phyloP scores from a whole-genome alignment of 805 yeast genomes.

The Starmera dryadoides region DNA sequence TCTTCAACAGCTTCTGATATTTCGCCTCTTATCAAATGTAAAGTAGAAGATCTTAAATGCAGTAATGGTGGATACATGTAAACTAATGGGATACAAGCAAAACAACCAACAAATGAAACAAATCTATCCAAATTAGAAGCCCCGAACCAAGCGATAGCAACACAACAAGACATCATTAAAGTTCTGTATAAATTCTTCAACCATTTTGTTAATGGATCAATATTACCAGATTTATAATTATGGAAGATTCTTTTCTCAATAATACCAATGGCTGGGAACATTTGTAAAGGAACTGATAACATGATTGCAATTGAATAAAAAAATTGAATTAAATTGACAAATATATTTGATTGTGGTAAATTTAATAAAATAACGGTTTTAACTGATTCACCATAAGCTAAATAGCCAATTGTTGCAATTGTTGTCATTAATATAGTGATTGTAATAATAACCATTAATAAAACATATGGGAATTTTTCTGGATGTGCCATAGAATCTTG shows the following conservation, averaged over 20 bases:
- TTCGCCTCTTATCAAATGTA: too few species aligned
- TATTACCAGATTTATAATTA: conserved; percentile 46
- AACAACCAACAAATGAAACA: conserved; percentile 77
- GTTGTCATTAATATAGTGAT: conserved; percentile 56
- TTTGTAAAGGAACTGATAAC: conserved; percentile 73
- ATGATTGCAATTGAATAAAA: conserved; percentile 70
- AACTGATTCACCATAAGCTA: conserved; percentile 57
- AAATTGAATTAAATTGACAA: conserved; percentile 59
- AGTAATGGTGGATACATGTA: conserved; percentile 81
- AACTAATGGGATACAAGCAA: conserved; percentile 81
- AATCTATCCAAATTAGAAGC: conserved; percentile 64
- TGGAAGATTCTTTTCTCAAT: conserved; percentile 59
- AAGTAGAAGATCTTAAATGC: conserved; percentile 52
- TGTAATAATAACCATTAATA: conserved; percentile 52
- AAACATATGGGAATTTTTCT: conserved; percentile 60
- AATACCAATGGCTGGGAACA: conserved; percentile 72
- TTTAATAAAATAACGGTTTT: conserved; percentile 66
- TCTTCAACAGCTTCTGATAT: conserved; percentile 23
- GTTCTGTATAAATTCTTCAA: conserved; percentile 53
- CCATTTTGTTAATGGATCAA: conserved; percentile 51
- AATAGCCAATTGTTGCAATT: conserved; percentile 62
- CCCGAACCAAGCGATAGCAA: conserved; percentile 56
- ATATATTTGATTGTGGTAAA: conserved; percentile 58
- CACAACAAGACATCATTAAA: conserved; percentile 44
- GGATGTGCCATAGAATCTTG: conserved; percentile 79